Percentiles rank a stretch among this genome's conserved stretches.
Conservation (phyloP, 352 stramenopile genomes). For the Pythium scleroteichum region DNA sequence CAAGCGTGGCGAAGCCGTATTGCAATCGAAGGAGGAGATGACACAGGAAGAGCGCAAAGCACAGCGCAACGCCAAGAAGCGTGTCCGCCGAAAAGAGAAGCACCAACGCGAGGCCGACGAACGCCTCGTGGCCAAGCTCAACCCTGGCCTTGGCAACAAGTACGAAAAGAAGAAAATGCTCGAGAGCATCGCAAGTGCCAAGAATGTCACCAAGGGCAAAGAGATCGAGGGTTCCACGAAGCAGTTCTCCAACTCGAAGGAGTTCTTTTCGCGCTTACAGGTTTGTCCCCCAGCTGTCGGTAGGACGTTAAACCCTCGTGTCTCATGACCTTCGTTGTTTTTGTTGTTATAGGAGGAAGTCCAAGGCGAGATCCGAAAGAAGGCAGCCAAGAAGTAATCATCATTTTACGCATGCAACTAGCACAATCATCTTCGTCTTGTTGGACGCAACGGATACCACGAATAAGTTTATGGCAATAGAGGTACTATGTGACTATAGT, state of each 20-base stretch:
- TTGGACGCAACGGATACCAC: neutral
- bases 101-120: slow-evolving; percentile 90
- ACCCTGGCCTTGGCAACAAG: slow-evolving; percentile 94
- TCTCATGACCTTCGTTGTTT: neutral
- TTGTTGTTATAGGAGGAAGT: slow-evolving; percentile 28
- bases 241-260: slow-evolving; percentile 88
- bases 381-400: slow-evolving; percentile 7
- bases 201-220: slow-evolving; percentile 86
- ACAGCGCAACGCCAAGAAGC: slow-evolving; percentile 90
- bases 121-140: slow-evolving; percentile 91
- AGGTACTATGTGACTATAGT: slow-evolving; percentile 10
- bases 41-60: slow-evolving; percentile 86
- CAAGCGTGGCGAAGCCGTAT: slow-evolving; percentile 79
- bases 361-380: slow-evolving; percentile 34
- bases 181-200: slow-evolving; percentile 73
- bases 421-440: no score
- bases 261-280: slow-evolving; percentile 83
- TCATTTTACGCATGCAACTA: neutral
- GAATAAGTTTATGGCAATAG: slow-evolving; percentile 27
- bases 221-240: slow-evolving; percentile 78
- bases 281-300: slow-evolving; percentile 11
- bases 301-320: neutral
- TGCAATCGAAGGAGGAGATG: slow-evolving; percentile 87
- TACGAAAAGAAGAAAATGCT: slow-evolving; percentile 94
- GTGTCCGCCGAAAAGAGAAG: slow-evolving; percentile 88